Percentiles rank a stretch among this genome's conserved stretches.
Evolutionary conservation across 495 filamentous ascomycete genomes (phyloP).

Genomic region (Tuber microsphaerosporum): DNA sequence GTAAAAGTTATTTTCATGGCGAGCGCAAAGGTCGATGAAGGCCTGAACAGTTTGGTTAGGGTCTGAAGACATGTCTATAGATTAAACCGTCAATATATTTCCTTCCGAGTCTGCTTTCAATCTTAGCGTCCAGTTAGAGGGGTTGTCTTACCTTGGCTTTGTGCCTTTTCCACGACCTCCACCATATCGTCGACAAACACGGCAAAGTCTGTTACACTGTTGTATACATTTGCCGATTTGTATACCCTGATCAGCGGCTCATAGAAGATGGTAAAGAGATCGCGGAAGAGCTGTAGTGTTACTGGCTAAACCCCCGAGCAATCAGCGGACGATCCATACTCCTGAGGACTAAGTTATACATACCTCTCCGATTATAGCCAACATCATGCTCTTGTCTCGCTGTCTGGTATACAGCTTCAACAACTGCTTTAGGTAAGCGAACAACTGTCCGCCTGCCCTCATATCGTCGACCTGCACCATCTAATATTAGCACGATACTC

Average conservation of each 20-base stretch:
- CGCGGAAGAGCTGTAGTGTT: constrained; percentile 85
- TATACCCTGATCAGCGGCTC: constrained; percentile 93
- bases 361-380: constrained; percentile 81
- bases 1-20: constrained; percentile 95
- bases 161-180: constrained; percentile 74
- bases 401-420: constrained; percentile 87
- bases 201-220: constrained; percentile 90
- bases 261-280: constrained; percentile 98
- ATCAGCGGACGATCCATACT: constrained; percentile 6
- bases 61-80: constrained; percentile 70
- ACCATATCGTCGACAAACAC: constrained; percentile 88
- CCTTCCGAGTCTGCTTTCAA: no score
- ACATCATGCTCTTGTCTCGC: constrained; percentile 94
- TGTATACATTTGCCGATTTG: constrained; percentile 98
- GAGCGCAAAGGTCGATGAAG: constrained; percentile 93
- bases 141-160: constrained; percentile 53
- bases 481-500: constrained; percentile 20
- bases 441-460: constrained; percentile 78
- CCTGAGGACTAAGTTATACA: background rate
- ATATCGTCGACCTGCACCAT: constrained; percentile 64
- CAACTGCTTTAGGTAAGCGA: constrained; percentile 88
- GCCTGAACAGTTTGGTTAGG: constrained; percentile 98
- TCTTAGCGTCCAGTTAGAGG: background rate
- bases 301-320: constrained; percentile 51
- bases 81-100: background rate